Evolutionary conservation across 129 eudicot species (phyloP).

Genomic region (Gnaphalium uliginosum): DNA sequence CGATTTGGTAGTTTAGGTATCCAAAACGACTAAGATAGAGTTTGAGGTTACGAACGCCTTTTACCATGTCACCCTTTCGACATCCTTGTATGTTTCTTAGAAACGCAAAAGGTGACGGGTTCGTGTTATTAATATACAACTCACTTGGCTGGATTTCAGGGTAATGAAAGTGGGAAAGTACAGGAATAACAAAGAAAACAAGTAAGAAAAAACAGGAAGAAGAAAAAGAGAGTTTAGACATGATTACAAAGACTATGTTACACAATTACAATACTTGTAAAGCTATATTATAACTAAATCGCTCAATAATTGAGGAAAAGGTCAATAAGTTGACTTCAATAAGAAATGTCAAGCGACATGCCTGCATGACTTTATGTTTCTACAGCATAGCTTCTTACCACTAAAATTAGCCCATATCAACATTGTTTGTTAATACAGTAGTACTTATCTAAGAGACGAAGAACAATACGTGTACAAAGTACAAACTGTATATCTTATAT

Average conservation of each 20-base stretch:
- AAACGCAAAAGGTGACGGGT: constrained; percentile 29
- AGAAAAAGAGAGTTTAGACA: constrained; percentile 17
- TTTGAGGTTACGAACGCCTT: constrained; percentile 24
- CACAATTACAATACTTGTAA: neutral
- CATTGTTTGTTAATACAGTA: too few species aligned
- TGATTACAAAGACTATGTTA: neutral
- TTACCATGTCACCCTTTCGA: constrained; percentile 30
- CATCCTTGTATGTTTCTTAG: constrained; percentile 30
- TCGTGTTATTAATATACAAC: constrained; percentile 6
- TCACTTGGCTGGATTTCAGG: constrained; percentile 13
- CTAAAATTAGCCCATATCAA: too few species aligned
- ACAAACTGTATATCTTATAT: too few species aligned
- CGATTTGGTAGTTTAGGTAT: constrained; percentile 32
- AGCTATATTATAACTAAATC: constrained; percentile 17
- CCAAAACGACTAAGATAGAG: constrained; percentile 36
- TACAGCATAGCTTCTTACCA: neutral
- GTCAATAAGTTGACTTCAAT: constrained; percentile 30
- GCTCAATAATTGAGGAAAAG: constrained; percentile 8
- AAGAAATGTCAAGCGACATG: constrained; percentile 15
- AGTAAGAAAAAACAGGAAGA: constrained; percentile 23
- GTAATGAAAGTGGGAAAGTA: constrained; percentile 11
- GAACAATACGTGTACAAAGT: too few species aligned
- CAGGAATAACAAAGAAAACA: constrained; percentile 1
- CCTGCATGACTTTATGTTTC: constrained; percentile 9
- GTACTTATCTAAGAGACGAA: too few species aligned